Evolutionary conservation across 768 basidiomycete genomes (phyloP), one percentile per base, ranked within the genome.

Genomic region (Boletus eberwhitei): DNA sequence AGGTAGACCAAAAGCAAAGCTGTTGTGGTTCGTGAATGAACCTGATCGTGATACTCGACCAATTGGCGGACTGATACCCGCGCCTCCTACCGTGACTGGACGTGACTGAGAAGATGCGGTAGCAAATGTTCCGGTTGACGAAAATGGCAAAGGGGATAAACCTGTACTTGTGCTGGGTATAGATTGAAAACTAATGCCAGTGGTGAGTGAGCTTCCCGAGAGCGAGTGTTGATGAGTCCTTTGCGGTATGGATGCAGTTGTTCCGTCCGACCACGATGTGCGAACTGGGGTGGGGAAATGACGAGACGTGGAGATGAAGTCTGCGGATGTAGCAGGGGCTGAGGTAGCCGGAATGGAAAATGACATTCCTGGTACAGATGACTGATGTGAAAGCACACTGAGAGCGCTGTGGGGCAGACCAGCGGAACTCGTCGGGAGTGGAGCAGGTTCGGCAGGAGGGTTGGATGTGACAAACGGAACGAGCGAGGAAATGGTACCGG

Each of bases 21-120:
- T 57, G 54, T 72, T 79, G 54, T 74, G 65, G 32, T 75, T 78
- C 44, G 74, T 79, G 53, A 84, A 74, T 22, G 83, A 84, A 48
- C 81, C 78, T 24, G 83, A 83, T 42, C 82, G 77, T 39, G 80
- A 80, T 73, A 84, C 77, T 54, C 82, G 73, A 32, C 83, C 82
- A 50, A 82, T 73, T 31, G 72, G 68, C 3, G 70, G 68, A 38
- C 66, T 72, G 40, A 71, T 71, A 8, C 67, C 69, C 0, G 62
- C 52, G 0, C 62, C 66, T 42, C 54, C 55, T 34, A 48, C 50
- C 6, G 68, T 35, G 45, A 61, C 26, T 47, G 69, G 50, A 39
- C 56, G 67, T 26, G 63, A 26, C 42, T 64, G 69, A 48, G 71
- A 51, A 49, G 69, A 59, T 52, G 69, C 37, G 29, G 60, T 58